Evolutionary conservation across 495 filamentous ascomycete genomes (phyloP), one percentile per base, ranked within the genome.

Genomic region (Aspergillus heteromorphus): DNA sequence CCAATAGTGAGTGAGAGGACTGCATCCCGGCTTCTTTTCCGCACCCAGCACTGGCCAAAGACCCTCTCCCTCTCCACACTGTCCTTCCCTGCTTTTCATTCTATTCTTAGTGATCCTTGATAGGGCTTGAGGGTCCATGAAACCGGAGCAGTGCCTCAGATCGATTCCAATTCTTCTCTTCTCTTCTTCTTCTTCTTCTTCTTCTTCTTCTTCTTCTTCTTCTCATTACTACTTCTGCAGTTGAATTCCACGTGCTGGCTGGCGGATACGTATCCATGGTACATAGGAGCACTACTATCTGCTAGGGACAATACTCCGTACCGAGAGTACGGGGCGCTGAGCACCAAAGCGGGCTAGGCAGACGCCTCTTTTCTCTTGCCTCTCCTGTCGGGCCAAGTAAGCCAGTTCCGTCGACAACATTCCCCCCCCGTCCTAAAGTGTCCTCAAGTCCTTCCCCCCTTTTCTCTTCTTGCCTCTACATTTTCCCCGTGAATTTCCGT

Each of bases 381-480:
- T 57, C 51, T 11, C 45, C 21, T 25, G 23, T 61, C 23, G 31
- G 49, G 59, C 59, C 59, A 61, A 48, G 54, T 61, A 57, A 57
- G 45, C 54, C 53, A 48, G 41, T 59, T 55, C 56, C 16, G 43
- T 48, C 20, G 48, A 48, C 48, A 48, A 29, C 34, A 47, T 51
- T 48, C 40, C 20, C 21, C 27, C 11, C 56, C 29, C 29, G 42
- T 25, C 31, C 34, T 54, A 11, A 25, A n/a, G n/a, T n/a, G n/a
- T n/a, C n/a, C n/a, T n/a, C n/a, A n/a, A n/a, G 34, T 38, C 42
- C 55, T 55, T 55, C 34, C 53, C 52, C 31, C 45, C 36, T 59
- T 49, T 54, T 45, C 51, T 20, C 29, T 51, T 20, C 29, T 51
- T 14, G 9, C 40, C 30, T 27, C 14, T 19, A 17, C 45, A 29